Conservation (phyloP, 2,329 filamentous ascomycete species). For the Fusarium nematophilum region DNA sequence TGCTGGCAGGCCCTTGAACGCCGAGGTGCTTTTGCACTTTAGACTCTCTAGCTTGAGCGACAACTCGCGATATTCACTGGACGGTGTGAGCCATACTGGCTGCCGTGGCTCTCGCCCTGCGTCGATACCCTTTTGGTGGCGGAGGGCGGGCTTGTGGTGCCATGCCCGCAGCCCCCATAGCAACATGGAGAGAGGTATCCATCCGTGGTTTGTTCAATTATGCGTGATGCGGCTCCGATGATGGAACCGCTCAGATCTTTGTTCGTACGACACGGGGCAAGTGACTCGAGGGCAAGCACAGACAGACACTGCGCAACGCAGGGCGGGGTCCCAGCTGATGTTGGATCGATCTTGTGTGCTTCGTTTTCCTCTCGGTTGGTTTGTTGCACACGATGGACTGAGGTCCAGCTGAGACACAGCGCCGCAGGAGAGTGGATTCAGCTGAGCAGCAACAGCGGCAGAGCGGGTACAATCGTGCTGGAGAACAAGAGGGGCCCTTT, state of each 20-base stretch:
- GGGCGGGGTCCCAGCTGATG: slow-evolving; percentile 4
- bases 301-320: slow-evolving; percentile 4
- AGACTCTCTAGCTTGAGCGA: neutral
- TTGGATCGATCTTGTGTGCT: neutral
- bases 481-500: slow-evolving; percentile 6
- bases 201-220: slow-evolving; percentile 12
- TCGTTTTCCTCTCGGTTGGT: slow-evolving; percentile 12
- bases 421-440: slow-evolving; percentile 13
- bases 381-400: slow-evolving; percentile 19
- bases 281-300: slow-evolving; percentile 26
- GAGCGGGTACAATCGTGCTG: slow-evolving; percentile 2
- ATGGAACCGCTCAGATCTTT: slow-evolving; percentile 3
- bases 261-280: slow-evolving; percentile 20
- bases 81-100: slow-evolving; percentile 18
- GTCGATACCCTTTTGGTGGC: slow-evolving; percentile 16
- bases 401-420: slow-evolving; percentile 27
- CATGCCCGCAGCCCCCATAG: slow-evolving; percentile 12
- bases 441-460: slow-evolving; percentile 4
- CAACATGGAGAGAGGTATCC: slow-evolving; percentile 1
- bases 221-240: slow-evolving; percentile 11
- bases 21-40: neutral
- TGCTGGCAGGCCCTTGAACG: neutral
- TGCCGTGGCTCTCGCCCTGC: slow-evolving; percentile 25
- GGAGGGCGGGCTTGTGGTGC: slow-evolving; percentile 24
- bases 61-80: slow-evolving; percentile 2